Evolutionary conservation across 2,329 filamentous ascomycete genomes (phyloP).

Genomic region (Hymenoscyphus infarciens): DNA sequence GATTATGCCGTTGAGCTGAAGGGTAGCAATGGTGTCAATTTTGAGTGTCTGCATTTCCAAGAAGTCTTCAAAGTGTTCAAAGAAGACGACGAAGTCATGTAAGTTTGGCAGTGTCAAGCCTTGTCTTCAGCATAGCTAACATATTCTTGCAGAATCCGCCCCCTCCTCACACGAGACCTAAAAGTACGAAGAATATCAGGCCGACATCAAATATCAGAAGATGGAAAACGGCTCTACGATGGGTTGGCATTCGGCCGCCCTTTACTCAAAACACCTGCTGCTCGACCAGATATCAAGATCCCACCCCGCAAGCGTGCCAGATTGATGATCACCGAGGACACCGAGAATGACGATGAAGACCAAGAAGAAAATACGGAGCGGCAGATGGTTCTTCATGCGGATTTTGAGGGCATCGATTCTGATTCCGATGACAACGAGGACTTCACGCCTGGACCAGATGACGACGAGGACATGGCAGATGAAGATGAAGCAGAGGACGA

Average conservation of each 20-base stretch:
- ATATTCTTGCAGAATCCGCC: slow-evolving; percentile 60
- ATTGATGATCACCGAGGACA: slow-evolving; percentile 41
- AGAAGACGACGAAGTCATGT: slow-evolving; percentile 82
- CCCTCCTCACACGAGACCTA: slow-evolving; percentile 71
- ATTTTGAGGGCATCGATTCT: slow-evolving; percentile 37
- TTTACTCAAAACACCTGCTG: slow-evolving; percentile 55
- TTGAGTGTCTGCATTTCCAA: slow-evolving; percentile 86
- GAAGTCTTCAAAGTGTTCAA: slow-evolving; percentile 66
- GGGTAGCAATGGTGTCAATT: slow-evolving; percentile 54
- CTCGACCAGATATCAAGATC: slow-evolving; percentile 65
- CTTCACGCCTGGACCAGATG: slow-evolving; percentile 25
- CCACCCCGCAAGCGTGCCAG: slow-evolving; percentile 69
- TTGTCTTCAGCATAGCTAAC: slow-evolving; percentile 1
- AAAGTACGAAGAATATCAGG: slow-evolving; percentile 70
- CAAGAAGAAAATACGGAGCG: slow-evolving; percentile 34
- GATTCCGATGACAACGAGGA: slow-evolving; percentile 33
- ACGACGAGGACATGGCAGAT: slow-evolving; percentile 32
- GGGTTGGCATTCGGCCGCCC: slow-evolving; percentile 80
- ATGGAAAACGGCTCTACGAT: slow-evolving; percentile 79
- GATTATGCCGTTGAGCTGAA: slow-evolving; percentile 81
- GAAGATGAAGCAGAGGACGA: slow-evolving; percentile 31
- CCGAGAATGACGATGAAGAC: slow-evolving; percentile 37
- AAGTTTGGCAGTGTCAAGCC: slow-evolving; percentile 37
- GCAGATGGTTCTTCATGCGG: slow-evolving; percentile 31
- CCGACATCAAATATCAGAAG: slow-evolving; percentile 73